Conservation (phyloP, 305 asterid genomes). For the Fraxinus velutina region DNA sequence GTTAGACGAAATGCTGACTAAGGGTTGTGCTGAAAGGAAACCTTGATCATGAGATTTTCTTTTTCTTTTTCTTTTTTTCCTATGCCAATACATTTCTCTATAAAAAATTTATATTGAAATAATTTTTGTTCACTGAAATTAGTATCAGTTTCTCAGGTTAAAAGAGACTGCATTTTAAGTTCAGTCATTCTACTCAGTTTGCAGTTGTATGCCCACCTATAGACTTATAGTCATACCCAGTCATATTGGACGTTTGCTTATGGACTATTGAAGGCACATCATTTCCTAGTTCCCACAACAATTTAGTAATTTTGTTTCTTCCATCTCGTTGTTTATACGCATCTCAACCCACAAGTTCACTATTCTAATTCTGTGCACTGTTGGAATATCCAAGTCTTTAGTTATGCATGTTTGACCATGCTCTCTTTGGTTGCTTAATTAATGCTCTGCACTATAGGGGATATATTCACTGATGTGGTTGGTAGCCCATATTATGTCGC, state of each 20-base stretch:
- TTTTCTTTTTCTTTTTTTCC: no score
- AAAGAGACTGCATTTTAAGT: not conserved
- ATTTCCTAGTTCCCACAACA: not conserved
- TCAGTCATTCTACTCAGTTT: not conserved
- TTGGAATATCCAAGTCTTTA: not conserved
- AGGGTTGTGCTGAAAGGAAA: not conserved
- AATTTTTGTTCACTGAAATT: not conserved
- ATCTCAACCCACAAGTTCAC: not conserved
- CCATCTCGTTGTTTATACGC: not conserved
- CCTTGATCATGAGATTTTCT: not conserved
- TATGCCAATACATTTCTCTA: no score
- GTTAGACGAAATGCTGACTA: not conserved
- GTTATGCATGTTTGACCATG: not conserved
- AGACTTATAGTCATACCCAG: not conserved
- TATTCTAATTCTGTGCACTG: not conserved
- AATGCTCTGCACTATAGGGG: conserved; percentile 35
- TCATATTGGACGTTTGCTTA: not conserved
- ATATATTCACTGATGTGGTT: conserved; percentile 49
- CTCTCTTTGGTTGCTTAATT: not conserved
- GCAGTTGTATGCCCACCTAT: not conserved
- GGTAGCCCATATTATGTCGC: conserved; percentile 81
- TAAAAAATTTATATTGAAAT: no score
- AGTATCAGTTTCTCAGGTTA: not conserved
- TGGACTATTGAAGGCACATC: not conserved
- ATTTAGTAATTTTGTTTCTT: not conserved